Conservation (phyloP, 2,329 filamentous ascomycete genomes). For the Pseudocercospora fuligena region DNA sequence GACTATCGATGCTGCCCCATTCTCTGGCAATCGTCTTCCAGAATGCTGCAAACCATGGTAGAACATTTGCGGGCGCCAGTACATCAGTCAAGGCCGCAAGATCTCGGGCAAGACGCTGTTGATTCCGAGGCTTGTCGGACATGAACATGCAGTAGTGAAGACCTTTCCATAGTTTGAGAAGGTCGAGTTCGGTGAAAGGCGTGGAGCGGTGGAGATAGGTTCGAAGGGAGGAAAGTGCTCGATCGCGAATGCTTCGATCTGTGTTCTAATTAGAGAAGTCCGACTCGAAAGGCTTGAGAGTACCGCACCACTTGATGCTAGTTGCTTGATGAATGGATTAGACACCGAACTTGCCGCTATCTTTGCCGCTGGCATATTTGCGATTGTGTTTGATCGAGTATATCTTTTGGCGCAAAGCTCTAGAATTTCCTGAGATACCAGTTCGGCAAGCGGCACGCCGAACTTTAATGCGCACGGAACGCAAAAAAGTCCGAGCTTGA, state of each 20-base stretch:
- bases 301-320: slow-evolving; percentile 77
- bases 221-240: slow-evolving; percentile 72
- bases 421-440: slow-evolving; percentile 11
- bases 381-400: background rate
- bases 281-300: slow-evolving; percentile 3
- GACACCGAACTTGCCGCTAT: slow-evolving; percentile 18
- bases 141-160: slow-evolving; percentile 91
- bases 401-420: slow-evolving; percentile 5
- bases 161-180: slow-evolving; percentile 91
- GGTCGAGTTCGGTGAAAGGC: slow-evolving; percentile 69
- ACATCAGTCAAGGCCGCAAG: slow-evolving; percentile 72
- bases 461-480: background rate
- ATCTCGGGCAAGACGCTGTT: slow-evolving; percentile 80
- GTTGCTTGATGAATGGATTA: slow-evolving; percentile 75
- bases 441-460: background rate
- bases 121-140: slow-evolving; percentile 84
- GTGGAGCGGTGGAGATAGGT: slow-evolving; percentile 72
- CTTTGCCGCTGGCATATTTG: slow-evolving; percentile 27
- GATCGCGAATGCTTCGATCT: slow-evolving; percentile 37
- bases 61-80: slow-evolving; percentile 49
- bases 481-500: background rate
- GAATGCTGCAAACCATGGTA: slow-evolving; percentile 55
- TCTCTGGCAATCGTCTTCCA: slow-evolving; percentile 59
- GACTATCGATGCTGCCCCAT: slow-evolving; percentile 57
- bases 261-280: background rate